Percentiles rank a stretch among this genome's conserved stretches.
Conservation (phyloP, 768 basidiomycete species). For the Filobasidium wieringae region DNA sequence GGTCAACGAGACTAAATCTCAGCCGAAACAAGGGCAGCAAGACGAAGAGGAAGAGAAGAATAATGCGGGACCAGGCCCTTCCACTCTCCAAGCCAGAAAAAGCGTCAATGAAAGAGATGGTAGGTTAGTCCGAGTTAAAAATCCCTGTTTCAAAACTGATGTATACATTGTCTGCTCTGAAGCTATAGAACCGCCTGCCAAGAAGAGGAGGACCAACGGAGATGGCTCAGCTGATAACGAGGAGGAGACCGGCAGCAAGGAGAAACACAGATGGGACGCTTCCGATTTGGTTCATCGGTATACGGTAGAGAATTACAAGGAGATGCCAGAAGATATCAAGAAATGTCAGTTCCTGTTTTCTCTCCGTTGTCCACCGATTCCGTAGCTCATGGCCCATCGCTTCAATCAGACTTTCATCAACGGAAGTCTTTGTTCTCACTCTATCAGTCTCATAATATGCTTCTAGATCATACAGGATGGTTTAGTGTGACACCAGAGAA, state of each 20-base stretch:
- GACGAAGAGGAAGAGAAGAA: background rate
- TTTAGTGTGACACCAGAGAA: conserved; percentile 89
- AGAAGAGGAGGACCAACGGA: background rate
- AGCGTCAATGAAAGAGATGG: background rate
- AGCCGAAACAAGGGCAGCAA: background rate
- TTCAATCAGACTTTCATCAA: conserved; percentile 43
- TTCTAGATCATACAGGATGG: conserved; percentile 88
- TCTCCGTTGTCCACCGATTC: background rate
- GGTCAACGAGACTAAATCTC: background rate
- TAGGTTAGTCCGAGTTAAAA: background rate
- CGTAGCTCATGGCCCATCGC: background rate
- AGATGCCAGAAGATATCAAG: conserved; percentile 65
- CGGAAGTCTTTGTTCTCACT: conserved; percentile 67
- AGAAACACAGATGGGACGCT: conserved; percentile 46
- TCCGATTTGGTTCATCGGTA: conserved; percentile 64
- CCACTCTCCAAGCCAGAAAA: background rate
- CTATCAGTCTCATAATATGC: conserved; percentile 62
- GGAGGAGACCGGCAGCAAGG: background rate
- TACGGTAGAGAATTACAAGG: conserved; percentile 41
- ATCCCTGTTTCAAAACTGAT: background rate
- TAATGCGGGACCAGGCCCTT: background rate
- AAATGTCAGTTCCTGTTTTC: conserved; percentile 54
- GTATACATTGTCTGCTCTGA: background rate
- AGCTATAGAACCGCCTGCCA: background rate
- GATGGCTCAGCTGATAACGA: background rate